Percentiles rank a stretch among this genome's conserved stretches.
These are phyloP conservation scores for Saturnispora zaruensis DNA, from an alignment of 805 yeast genomes.

Conservation along the genomic window DNA sequence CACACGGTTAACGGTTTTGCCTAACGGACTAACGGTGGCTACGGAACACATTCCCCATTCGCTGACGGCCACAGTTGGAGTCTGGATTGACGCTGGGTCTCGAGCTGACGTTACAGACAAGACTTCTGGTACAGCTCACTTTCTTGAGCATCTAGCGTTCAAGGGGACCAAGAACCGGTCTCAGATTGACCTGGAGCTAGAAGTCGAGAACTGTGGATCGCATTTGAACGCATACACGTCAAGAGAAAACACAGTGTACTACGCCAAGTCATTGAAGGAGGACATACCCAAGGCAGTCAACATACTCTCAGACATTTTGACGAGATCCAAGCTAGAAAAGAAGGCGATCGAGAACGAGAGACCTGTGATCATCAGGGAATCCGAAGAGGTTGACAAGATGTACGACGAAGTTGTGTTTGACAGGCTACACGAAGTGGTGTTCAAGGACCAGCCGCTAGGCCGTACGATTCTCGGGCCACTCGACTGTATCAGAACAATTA, in stretches of 20 bases:
- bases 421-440: constrained; percentile 88
- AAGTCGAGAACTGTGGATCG: constrained; percentile 92
- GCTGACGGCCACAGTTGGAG: constrained; percentile 93
- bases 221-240: constrained; percentile 98
- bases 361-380: constrained; percentile 91
- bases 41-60: constrained; percentile 81
- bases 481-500: constrained; percentile 73
- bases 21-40: constrained; percentile 94
- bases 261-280: constrained; percentile 74
- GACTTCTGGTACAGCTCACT: constrained; percentile 94
- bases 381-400: constrained; percentile 97
- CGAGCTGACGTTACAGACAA: constrained; percentile 79
- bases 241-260: constrained; percentile 94
- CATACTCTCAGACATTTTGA: constrained; percentile 81
- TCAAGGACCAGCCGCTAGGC: constrained; percentile 85
- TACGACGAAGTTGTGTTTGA: constrained; percentile 97
- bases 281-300: constrained; percentile 85
- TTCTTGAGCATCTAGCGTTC: constrained; percentile 92
- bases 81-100: constrained; percentile 98
- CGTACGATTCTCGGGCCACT: constrained; percentile 95
- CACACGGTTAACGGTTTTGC: constrained; percentile 61
- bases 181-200: constrained; percentile 79
- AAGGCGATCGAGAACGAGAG: constrained; percentile 90
- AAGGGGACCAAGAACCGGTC: constrained; percentile 82
- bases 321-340: constrained; percentile 73